Percentiles rank a stretch among this genome's conserved stretches.
These are phyloP conservation scores for Fusarium decemcellulare DNA, from an alignment of 2,329 filamentous ascomycete species.

Conservation along the genomic window DNA sequence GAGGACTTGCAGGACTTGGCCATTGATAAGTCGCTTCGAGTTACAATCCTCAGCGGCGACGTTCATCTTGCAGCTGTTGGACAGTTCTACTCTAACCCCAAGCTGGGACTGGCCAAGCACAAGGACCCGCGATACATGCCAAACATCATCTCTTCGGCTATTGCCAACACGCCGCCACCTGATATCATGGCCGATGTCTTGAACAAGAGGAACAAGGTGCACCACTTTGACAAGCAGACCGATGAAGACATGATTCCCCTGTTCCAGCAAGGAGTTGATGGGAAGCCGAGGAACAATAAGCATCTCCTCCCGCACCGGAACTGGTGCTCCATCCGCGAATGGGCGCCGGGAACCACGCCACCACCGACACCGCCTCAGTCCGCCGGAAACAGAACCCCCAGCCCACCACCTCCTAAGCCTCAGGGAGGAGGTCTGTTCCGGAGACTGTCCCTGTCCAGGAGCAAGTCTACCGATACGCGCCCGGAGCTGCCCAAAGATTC, in stretches of 20 bases:
- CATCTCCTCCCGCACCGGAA: constrained; percentile 90
- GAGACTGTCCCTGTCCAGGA: constrained; percentile 59
- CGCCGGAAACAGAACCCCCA: constrained; percentile 59
- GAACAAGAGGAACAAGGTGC: constrained; percentile 91
- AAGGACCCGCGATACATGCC: constrained; percentile 97
- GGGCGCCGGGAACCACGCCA: constrained; percentile 83
- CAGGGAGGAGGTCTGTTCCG: constrained; percentile 58
- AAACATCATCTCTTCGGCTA: constrained; percentile 93
- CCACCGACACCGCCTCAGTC: constrained; percentile 74
- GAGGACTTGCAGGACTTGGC: constrained; percentile 95
- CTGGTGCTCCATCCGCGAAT: constrained; percentile 94
- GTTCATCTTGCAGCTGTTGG: constrained; percentile 94
- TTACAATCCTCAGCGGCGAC: constrained; percentile 94
- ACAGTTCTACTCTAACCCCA: constrained; percentile 95
- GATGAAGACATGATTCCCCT: constrained; percentile 97
- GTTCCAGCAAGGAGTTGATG: constrained; percentile 90
- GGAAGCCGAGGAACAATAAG: constrained; percentile 92
- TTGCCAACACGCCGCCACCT: constrained; percentile 91
- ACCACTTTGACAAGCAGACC: constrained; percentile 81
- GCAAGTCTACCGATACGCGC: constrained; percentile 52
- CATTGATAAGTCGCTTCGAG: constrained; percentile 89
- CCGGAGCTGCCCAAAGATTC: constrained; percentile 56
- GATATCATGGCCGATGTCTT: constrained; percentile 91
- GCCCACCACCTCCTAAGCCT: constrained; percentile 53
- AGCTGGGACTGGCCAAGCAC: constrained; percentile 84